Conservation (phyloP, 768 basidiomycete species). For the Tricholoma bakamatsutake region DNA sequence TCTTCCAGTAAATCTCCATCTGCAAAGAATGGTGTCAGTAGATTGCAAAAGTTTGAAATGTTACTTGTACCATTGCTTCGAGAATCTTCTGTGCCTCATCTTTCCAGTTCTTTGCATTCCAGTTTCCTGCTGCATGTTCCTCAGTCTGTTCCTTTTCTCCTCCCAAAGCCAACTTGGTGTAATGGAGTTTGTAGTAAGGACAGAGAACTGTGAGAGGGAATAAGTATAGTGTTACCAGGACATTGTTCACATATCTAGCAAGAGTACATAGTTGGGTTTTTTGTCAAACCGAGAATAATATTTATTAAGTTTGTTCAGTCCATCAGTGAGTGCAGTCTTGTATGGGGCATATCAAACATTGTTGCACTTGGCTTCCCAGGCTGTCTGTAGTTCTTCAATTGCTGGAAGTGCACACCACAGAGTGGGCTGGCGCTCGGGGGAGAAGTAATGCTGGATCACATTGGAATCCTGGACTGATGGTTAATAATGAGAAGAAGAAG, state of each 20-base stretch:
- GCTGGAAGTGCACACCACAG: no score
- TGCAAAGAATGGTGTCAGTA: background rate
- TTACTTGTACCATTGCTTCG: background rate
- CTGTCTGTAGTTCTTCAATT: no score
- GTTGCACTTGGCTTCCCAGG: background rate
- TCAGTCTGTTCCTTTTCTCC: no score
- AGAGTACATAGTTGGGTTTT: slow-evolving; percentile 16
- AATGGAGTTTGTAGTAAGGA: no score
- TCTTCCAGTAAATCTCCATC: background rate
- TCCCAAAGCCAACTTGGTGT: no score
- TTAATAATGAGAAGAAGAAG: background rate
- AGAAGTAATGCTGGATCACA: background rate
- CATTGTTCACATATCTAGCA: slow-evolving; percentile 7
- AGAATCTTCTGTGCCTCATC: slow-evolving; percentile 8
- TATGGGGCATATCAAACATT: slow-evolving; percentile 11
- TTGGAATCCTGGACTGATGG: background rate
- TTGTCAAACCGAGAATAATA: slow-evolving; percentile 17
- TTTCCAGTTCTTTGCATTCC: no score
- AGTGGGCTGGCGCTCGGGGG: no score
- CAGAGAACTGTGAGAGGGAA: background rate
- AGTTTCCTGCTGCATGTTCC: no score
- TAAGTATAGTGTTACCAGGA: background rate
- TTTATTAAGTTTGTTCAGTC: slow-evolving; percentile 19
- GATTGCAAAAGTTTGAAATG: background rate
- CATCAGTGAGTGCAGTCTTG: slow-evolving; percentile 13